Evolutionary conservation across 441 rosid genomes (phyloP), one percentile per base, ranked within the genome.

Genomic region (Pelargonium australe): DNA sequence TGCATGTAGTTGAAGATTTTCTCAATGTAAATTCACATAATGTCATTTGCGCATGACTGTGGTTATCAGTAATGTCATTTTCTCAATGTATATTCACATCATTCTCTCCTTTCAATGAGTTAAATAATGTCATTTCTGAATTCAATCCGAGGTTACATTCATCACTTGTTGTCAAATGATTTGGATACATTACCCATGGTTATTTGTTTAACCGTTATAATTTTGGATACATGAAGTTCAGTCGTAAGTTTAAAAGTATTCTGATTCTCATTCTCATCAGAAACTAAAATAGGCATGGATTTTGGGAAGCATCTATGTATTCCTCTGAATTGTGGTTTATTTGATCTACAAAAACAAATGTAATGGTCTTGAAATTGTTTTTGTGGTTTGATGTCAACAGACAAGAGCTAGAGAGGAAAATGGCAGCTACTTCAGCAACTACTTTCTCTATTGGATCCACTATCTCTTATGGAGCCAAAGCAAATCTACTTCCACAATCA

Each of bases 401-500:
- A 23, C 25, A 23, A 23, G 25, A 23, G 25, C 25, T 23, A 82
- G 79, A 76, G 75, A 16, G 68, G 64, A 67, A 67, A 72, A 94
- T 94, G 98, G 96, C 95, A 14, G 84, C 95, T 67, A 81, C 88
- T 66, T 69, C 93, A 58, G 90, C 92, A 64, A 71, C 97, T 61
- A 77, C 82, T 76, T 76, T 90, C 73, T 83, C 90, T 0, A 69
- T 82, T 70, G 88, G 86, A 71, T 83, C 92, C 19, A 64, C 86
- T 62, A 68, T 80, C 67, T 77, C 89, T 43, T 78, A 80, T 74
- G 75, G 83, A n/a, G 73, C 86, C 68, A 85, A 79, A 79, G 76
- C 81, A 11, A 73, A 77, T 69, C 77, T 73, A 65, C 53, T 80
- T 65, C 73, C 80, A 2, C 86, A 73, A 11, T 71, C 89, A 19